phyloP scores from a whole-genome alignment of 164 flowering plant genomes.

The Nelumbo lutea region DNA sequence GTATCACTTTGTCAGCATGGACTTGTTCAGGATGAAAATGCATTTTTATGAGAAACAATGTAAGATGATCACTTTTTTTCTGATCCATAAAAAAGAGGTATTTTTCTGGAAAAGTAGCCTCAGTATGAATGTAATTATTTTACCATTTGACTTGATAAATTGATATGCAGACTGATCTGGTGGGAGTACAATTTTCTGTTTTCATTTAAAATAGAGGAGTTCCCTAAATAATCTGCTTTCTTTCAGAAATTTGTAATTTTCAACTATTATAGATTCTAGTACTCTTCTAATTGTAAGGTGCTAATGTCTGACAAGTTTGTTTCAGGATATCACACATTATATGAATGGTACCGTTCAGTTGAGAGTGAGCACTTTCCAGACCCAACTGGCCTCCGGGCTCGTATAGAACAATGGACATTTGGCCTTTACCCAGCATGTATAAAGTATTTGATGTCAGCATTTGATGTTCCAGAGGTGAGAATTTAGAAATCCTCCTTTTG shows the following conservation, averaged over 20 bases:
- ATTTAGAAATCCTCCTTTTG: neutral
- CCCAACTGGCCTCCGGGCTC: constrained; percentile 92
- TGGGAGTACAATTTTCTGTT: too few species aligned
- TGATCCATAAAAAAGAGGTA: too few species aligned
- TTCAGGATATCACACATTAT: constrained; percentile 91
- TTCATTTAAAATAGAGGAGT: too few species aligned
- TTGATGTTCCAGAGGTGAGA: constrained; percentile 94
- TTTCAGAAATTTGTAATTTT: too few species aligned
- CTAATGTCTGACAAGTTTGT: constrained; percentile 3
- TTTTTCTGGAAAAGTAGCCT: too few species aligned
- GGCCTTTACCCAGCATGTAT: constrained; percentile 99
- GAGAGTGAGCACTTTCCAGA: constrained; percentile 98
- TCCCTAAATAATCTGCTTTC: too few species aligned
- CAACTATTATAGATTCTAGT: neutral
- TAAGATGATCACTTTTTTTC: too few species aligned
- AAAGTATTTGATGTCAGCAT: constrained; percentile 98
- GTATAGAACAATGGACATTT: constrained; percentile 96
- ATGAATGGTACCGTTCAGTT: constrained; percentile 87
- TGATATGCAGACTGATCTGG: neutral
- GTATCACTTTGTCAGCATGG: neutral
- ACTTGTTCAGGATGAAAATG: neutral
- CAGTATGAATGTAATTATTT: neutral
- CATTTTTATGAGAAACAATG: neutral
- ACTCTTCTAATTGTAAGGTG: neutral
- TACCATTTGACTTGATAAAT: neutral